phyloP scores from a whole-genome alignment of 2,329 filamentous ascomycete species.

The Tolypocladium ophioglossoides region DNA sequence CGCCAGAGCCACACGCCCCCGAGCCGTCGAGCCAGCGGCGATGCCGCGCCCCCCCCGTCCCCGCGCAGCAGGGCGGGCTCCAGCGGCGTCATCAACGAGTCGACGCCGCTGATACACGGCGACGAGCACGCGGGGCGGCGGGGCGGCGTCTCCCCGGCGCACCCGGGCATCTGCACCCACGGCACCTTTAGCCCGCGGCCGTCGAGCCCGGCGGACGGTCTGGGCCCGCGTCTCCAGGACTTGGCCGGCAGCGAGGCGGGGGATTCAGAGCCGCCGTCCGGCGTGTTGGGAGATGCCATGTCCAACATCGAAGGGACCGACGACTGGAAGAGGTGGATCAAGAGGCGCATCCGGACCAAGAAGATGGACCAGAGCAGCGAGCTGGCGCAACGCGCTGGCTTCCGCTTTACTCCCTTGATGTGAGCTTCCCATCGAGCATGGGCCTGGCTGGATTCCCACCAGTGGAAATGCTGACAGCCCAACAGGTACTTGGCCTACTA shows the following conservation, averaged over 20 bases:
- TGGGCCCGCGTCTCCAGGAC: conserved; percentile 11
- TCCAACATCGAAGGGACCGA: conserved; percentile 27
- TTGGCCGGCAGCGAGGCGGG: conserved; percentile 22
- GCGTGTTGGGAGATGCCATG: conserved; percentile 27
- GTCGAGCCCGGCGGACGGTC: conserved; percentile 31
- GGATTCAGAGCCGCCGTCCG: conserved; percentile 20
- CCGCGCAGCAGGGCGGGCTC: neutral
- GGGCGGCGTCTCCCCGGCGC: conserved; percentile 19
- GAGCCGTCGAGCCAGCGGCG: conserved; percentile 10
- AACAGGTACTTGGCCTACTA: conserved; percentile 84
- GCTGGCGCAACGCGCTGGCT: conserved; percentile 61
- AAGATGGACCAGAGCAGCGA: conserved; percentile 64
- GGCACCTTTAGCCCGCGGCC: conserved; percentile 67
- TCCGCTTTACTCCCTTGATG: conserved; percentile 66
- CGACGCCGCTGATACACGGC: conserved; percentile 35
- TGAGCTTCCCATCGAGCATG: conserved; percentile 28
- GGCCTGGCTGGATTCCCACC: neutral
- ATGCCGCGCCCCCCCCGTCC: conserved; percentile 1
- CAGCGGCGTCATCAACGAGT: conserved; percentile 29
- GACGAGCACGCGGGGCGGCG: conserved; percentile 5
- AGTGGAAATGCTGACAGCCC: neutral
- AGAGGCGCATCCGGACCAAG: conserved; percentile 43
- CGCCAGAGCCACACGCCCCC: conserved; percentile 31
- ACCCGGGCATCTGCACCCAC: conserved; percentile 51
- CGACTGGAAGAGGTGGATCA: conserved; percentile 40